Evolutionary conservation across 805 yeast genomes (phyloP), one percentile per base, ranked within the genome.

Genomic region (Sugiyamaella lignohabitans): DNA sequence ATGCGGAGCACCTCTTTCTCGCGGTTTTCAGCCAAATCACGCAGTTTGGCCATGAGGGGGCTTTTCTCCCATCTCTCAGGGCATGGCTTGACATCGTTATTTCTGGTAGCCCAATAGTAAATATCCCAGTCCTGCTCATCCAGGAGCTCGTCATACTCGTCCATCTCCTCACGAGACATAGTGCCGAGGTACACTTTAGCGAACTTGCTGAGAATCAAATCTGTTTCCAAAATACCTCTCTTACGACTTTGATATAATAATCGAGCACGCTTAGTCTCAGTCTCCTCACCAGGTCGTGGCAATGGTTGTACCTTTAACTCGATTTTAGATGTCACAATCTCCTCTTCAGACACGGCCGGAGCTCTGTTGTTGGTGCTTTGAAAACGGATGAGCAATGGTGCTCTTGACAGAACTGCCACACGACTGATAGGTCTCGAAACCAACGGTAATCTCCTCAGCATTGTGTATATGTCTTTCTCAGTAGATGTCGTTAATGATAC

Each of bases 81-180:
- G 53, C 91, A 72, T 11, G 95, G 95, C 40, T 89, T 85, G 17
- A 85, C 79, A 30, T 78, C 80, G 21, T 60, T 57, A 63, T 89
- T 87, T 54, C 77, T 78, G 2, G 97, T 87, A 21, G 95, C 95
- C 98, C 98, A 91, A 69, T 93, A 93, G 66, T 87, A 93, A 51
- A 93, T 89, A 65, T 93, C 98, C 98, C 98, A 93, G 66, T 93
- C 98, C n/a, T 91, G 78, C 66, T 91, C 95, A 64, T 93, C 95
- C 61, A 93, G 73, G 48, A 93, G 50, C 46, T 53, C 39, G 60
- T 91, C 97, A 64, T 87, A 93, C 64, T 93, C 98, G 40, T 79
- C 83, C 45, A 93, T 70, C 66, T 87, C 84, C 46, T 73, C 82
- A 50, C 69, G 65, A 10, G 74, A 70, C 71, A 93, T 75, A 0